Conservation (phyloP, 805 yeast species). For the Pichia heedii region DNA sequence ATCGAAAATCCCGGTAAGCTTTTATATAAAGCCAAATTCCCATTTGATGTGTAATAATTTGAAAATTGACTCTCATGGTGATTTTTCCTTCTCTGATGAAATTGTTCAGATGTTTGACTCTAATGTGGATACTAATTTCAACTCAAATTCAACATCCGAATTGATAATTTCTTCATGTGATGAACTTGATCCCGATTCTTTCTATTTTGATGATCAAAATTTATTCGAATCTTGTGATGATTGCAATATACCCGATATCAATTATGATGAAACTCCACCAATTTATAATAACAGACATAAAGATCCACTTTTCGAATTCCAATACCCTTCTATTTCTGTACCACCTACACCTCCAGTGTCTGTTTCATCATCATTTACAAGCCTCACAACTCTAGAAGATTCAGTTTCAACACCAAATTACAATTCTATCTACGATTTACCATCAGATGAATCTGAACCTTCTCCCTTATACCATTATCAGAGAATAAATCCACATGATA, state of each 20-base stretch:
- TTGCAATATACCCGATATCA: background rate
- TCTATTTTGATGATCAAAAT: conserved; percentile 6
- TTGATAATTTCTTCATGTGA: conserved; percentile 2
- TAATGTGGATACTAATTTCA: too few relatives aligned
- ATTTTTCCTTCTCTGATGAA: background rate
- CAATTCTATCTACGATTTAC: background rate
- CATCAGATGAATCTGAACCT: background rate
- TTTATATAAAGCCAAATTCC: conserved; percentile 33
- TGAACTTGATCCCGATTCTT: conserved; percentile 9
- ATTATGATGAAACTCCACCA: conserved; percentile 11
- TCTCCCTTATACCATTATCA: background rate
- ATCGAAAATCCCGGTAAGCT: conserved; percentile 40
- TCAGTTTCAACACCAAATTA: background rate
- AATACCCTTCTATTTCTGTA: background rate
- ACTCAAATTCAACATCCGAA: too few relatives aligned
- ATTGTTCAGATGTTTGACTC: background rate
- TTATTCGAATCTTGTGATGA: too few relatives aligned
- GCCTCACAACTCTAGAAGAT: background rate
- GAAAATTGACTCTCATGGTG: background rate
- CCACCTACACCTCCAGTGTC: background rate
- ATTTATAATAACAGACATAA: conserved; percentile 18
- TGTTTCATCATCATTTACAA: background rate
- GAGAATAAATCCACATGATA: too few relatives aligned
- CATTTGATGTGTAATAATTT: background rate
- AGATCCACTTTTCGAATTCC: conserved; percentile 16